Base-by-base conservation (phyloP, 2,329 filamentous ascomycete species). In the Claviceps maximensis region DNA sequence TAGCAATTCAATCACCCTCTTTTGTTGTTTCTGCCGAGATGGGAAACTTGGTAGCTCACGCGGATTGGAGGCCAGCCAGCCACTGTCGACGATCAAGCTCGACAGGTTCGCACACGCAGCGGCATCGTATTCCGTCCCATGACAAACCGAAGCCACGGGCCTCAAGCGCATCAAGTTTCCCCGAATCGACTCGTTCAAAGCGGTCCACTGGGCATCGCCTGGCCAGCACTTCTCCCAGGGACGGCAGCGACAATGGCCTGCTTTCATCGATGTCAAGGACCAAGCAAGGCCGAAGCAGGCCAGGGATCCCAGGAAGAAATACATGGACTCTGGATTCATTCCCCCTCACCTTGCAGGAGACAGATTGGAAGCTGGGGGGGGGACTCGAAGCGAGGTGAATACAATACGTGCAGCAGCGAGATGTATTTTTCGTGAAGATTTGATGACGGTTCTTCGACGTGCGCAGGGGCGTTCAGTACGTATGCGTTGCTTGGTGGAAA, bases 151-250 rank as follows among this genome's bases (percentile, higher is more conserved):
- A 41, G 19, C 31, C 15, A 41, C 36, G 10, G 47, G 47, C 17
- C 36, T 49, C 3, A 41, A n/a, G 36, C 23, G 47, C 13, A 49
- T n/a, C 47, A 49, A 9, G 6, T 19, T 40, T 41, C 47, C 47
- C 13, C 41, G 47, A 4, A 49, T 40, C 4, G 47, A 49, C 19
- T 49, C 47, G 23, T 49, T 49, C 31, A 49, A 27, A 27, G 36
- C 47, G 19, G 23, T 25, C 47, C 47, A 49, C 5, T 49, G 21
- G 1, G 19, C 47, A 9, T 10, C 7, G 36, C 47, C 41, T 15
- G 47, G 47, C 47, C 47, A 49, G 17, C 47, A 49, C 19, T 21
- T 33, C 31, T 49, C 47, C 47, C 47, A 49, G 10, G 47, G 47
- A 12, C 47, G 47, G 17, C 47, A 49, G 21, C 47, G 47, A 25